Base-by-base conservation (phyloP, 768 basidiomycete species). In the Leccinum subgranulosum region DNA sequence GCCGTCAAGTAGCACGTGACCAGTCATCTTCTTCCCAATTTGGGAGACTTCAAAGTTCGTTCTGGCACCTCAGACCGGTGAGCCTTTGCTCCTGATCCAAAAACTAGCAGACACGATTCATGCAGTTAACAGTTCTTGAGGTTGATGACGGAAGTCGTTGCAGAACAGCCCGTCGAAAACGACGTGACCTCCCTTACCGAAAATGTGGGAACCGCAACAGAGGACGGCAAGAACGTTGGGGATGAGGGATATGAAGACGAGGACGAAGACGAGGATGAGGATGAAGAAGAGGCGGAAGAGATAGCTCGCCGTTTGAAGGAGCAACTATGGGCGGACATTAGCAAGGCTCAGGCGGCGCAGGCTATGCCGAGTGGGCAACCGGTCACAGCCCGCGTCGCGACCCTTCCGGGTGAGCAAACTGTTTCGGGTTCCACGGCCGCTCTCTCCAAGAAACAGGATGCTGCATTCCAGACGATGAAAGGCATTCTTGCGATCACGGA, bases 321-420 rank as follows among this genome's bases (percentile, higher is more conserved):
- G 61, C 84, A 92, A 57, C 77, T 92, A 6, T 86, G 84, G 83
- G 90, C 88, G 3, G 87, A 89, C 63, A 86, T 91, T 50, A 83
- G 74, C 65, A 86, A 83, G 66, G 86, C 80, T 6, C 83, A 80
- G 59, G 81, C 80, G 4, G 79, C 79, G n/a, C 70, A 64, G 41
- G 59, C 65, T 7, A 57, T 31, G 14, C 56, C 68, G 41, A 73
- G 66, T 58, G 34, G 61, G 3, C 56, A 60, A 49, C 60, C 64
- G 8, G 34, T 46, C 23, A 23, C 56, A 19, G 9, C 54, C 21
- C 48, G 23, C 29, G 11, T 36, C 36, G 19, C 49, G 23, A 48
- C 48, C 45, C 28, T 50, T 34, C 19, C 62, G 2, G 29, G 51
- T 19, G 58, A 58, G 31, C 61, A 57, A 6, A 39, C 58, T 17